A percentile compares a stretch with the other conserved stretches of the same genome.
phyloP scores from a whole-genome alignment of 306 rosid species.

The Vachellia collinsii region DNA sequence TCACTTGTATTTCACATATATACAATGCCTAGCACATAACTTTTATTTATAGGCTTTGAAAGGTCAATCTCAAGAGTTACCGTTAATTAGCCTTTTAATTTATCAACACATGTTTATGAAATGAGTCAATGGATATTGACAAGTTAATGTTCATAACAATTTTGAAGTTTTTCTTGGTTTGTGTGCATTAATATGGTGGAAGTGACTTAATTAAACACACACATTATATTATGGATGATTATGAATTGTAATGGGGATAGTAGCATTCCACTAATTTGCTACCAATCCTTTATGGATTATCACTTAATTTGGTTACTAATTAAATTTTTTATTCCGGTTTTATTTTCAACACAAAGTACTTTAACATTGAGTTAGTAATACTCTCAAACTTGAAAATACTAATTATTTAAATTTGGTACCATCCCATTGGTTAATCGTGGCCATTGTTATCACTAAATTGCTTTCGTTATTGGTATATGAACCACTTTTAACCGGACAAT shows the following conservation, averaged over 20 bases:
- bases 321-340: not conserved
- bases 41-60: too few species aligned
- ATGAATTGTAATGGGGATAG: not conserved
- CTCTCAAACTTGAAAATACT: not conserved
- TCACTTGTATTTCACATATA: too few species aligned
- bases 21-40: too few species aligned
- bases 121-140: too few species aligned
- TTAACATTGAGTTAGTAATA: not conserved
- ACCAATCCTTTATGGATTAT: not conserved
- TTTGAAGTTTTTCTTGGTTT: too few species aligned
- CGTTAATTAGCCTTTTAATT: too few species aligned
- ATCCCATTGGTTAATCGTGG: not conserved
- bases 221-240: not conserved
- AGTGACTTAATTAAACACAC: too few species aligned
- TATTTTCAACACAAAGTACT: not conserved
- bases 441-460: slow-evolving; percentile 20
- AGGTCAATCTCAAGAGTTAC: too few species aligned
- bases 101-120: too few species aligned
- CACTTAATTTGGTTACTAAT: not conserved
- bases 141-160: too few species aligned
- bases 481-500: not conserved
- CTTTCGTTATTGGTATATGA: not conserved
- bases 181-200: too few species aligned
- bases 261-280: not conserved
- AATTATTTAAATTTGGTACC: not conserved